Evolutionary conservation across 768 basidiomycete species (phyloP), one percentile per base, ranked within the genome.

Genomic region (Crassisporium funariophilum): DNA sequence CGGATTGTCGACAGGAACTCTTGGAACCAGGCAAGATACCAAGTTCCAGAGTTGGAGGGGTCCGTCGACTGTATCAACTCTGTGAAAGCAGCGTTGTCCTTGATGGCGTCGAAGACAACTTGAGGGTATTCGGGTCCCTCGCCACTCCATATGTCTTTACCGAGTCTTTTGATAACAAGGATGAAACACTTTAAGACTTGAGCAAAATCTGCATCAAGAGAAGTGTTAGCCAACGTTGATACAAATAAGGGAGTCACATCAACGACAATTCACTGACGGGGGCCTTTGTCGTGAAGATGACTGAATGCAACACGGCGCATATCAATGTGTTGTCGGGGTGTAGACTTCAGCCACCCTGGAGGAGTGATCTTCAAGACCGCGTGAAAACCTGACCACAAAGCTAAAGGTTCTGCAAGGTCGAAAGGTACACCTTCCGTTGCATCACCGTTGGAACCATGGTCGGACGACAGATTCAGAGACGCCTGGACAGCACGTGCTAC

Each of bases 51-150:
- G 5, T 62, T 61, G 19, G 62, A 54, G 7, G 64, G 52, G 35
- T 58, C 58, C 9, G 60, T 49, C 3, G 62, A 65, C 44, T 71
- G 69, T 10, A 89, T 53, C 33, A 79, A 63, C 22, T 73, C 63
- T 24, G 69, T 58, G 58, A 79, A 86, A 5, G 74, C 70, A 2
- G 71, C 61, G 61, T 95, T 98, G 59, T 91, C 84, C 61, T 88
- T 88, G 59, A 98, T 78, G 11, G 85, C 78, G 58, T 90, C 91
- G 56, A 95, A 86, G 5, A 92, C 77, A 25, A 87, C 76, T 54
- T 84, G 79, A 2, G 92, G 86, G 58, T 84, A 89, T 56, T 90
- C 84, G 4, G 80, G 71, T 1, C 78, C 77, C 53, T 89, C 84
- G 21, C 76, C 79, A 15, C 20, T 62, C 95, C 95, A 98, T 11